Conservation (phyloP, 2,329 filamentous ascomycete species). For the Diaporthe ampelina region DNA sequence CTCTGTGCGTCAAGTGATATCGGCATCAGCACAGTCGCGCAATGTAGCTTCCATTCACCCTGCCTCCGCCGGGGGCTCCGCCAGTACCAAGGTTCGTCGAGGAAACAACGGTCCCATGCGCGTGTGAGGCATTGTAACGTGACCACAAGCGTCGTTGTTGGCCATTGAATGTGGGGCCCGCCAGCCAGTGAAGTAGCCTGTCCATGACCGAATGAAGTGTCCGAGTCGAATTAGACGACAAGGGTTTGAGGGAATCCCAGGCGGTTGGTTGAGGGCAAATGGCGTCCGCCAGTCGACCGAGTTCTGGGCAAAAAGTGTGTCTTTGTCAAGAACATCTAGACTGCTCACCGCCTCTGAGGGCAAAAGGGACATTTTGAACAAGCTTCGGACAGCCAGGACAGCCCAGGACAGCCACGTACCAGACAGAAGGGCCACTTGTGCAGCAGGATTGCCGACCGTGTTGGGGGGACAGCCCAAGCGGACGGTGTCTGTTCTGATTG, state of each 20-base stretch:
- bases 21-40: conserved; percentile 1
- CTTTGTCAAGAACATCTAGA: background rate
- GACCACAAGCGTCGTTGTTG: conserved; percentile 29
- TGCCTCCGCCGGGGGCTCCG: conserved; percentile 1
- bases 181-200: conserved; percentile 16
- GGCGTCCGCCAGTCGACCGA: background rate
- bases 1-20: conserved; percentile 21
- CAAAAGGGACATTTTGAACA: conserved; percentile 6
- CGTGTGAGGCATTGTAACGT: conserved; percentile 32
- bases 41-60: conserved; percentile 5
- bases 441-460: conserved; percentile 8
- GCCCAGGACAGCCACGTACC: background rate
- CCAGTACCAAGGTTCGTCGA: conserved; percentile 22
- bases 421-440: background rate
- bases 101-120: conserved; percentile 26
- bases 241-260: conserved; percentile 9
- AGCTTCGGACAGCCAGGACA: background rate
- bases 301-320: conserved; percentile 3
- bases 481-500: conserved; percentile 26
- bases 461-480: conserved; percentile 25
- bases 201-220: background rate
- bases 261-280: conserved; percentile 29
- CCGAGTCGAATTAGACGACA: conserved; percentile 8
- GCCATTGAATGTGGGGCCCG: conserved; percentile 17
- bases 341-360: conserved; percentile 26